Evolutionary conservation across 352 stramenopile genomes (phyloP).

Genomic region (Bremia lactucae): DNA sequence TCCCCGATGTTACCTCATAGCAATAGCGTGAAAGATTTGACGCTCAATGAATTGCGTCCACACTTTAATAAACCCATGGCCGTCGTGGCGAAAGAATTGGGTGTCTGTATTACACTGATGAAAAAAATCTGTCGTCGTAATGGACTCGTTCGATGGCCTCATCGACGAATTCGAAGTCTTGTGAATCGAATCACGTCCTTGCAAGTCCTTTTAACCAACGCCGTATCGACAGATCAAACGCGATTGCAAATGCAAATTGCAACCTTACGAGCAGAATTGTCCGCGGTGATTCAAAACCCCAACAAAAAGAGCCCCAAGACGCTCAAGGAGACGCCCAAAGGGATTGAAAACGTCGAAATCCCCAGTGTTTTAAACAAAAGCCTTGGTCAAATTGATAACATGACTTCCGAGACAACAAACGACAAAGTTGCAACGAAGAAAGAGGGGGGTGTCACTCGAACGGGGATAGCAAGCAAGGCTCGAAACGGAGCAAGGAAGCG

Average conservation of each 20-base stretch:
- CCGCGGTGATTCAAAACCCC: conserved; percentile 71
- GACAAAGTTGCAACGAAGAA: neutral
- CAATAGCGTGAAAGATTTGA: conserved; percentile 58
- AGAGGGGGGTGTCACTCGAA: too few relatives aligned
- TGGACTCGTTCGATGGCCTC: conserved; percentile 70
- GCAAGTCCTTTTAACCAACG: conserved; percentile 47
- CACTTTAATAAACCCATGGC: conserved; percentile 84
- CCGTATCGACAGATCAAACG: conserved; percentile 38
- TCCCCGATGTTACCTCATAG: conserved; percentile 13
- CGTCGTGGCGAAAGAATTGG: conserved; percentile 68
- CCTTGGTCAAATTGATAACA: too few relatives aligned
- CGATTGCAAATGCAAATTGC: conserved; percentile 57
- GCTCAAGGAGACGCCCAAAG: conserved; percentile 43
- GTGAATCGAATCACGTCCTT: conserved; percentile 75
- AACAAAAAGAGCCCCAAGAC: conserved; percentile 79
- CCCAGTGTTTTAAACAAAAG: too few relatives aligned
- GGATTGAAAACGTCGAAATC: too few relatives aligned
- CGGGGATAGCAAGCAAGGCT: too few relatives aligned
- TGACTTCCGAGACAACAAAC: neutral
- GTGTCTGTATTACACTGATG: conserved; percentile 80
- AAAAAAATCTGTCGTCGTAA: conserved; percentile 84
- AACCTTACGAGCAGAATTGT: conserved; percentile 52
- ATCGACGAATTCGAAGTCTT: conserved; percentile 69
- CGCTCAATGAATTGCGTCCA: conserved; percentile 66
- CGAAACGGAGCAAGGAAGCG: conserved; percentile 28